Evolutionary conservation across 345 rosid genomes (phyloP).

Genomic region (Eucalyptus cloeziana): DNA sequence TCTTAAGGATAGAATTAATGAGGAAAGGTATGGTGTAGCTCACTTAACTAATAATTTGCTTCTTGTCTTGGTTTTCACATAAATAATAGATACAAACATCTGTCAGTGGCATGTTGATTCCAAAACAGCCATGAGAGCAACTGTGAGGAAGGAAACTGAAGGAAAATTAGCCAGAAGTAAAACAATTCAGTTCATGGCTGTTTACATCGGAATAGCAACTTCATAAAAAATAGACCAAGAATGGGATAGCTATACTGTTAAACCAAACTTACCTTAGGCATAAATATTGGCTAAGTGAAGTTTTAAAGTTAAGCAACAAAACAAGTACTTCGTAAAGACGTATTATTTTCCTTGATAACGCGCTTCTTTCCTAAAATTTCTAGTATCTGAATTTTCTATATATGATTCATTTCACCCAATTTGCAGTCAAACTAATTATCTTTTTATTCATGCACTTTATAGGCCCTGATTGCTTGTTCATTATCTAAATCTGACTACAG

Average conservation of each 20-base stretch:
- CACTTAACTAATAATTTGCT: background rate
- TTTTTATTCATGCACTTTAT: background rate
- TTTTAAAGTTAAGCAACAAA: background rate
- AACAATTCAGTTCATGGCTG: background rate
- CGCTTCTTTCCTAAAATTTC: background rate
- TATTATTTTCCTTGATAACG: background rate
- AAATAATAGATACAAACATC: background rate
- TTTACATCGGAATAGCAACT: background rate
- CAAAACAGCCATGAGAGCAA: background rate
- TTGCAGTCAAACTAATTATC: background rate
- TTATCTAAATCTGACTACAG: conserved; percentile 57
- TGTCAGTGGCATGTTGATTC: background rate
- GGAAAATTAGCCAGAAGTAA: background rate
- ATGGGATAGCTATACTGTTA: background rate
- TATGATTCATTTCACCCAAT: background rate
- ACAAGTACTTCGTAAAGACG: background rate
- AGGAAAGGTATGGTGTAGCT: background rate
- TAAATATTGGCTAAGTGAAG: background rate
- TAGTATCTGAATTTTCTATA: background rate
- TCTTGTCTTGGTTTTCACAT: background rate
- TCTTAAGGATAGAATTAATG: background rate
- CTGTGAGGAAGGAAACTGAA: background rate
- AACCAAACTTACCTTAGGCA: background rate
- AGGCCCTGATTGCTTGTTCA: conserved; percentile 84
- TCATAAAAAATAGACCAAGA: background rate